A percentile compares a stretch with the other conserved stretches of the same genome.
Conservation (phyloP, 1,284 basidiomycete species). For the Sporisorium scitamineum region DNA sequence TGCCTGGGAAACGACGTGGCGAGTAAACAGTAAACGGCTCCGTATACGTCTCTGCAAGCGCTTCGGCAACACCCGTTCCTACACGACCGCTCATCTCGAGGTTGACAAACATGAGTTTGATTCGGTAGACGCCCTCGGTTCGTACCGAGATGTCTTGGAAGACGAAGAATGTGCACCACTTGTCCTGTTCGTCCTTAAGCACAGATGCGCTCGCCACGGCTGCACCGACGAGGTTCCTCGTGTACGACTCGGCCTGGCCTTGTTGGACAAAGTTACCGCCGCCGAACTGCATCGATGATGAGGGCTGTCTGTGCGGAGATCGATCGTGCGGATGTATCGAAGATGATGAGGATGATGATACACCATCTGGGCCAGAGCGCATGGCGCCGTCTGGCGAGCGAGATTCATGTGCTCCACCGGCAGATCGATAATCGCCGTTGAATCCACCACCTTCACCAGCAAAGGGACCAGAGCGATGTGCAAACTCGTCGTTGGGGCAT, state of each 20-base stretch:
- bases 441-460: constrained; percentile 2
- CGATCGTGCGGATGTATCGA: constrained; percentile 19
- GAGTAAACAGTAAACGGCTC: constrained; percentile 64
- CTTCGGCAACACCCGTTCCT: constrained; percentile 53
- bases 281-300: constrained; percentile 18
- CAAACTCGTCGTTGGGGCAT: constrained; percentile 19
- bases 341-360: constrained; percentile 1
- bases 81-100: constrained; percentile 57
- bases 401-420: constrained; percentile 5
- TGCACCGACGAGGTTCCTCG: constrained; percentile 61
- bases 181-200: constrained; percentile 59
- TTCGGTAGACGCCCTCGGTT: constrained; percentile 61
- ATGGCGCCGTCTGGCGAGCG: constrained; percentile 15
- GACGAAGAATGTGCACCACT: constrained; percentile 63
- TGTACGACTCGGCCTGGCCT: constrained; percentile 52
- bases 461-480: constrained; percentile 19
- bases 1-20: constrained; percentile 61
- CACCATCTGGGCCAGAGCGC: not conserved
- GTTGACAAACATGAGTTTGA: constrained; percentile 62
- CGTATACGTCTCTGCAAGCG: constrained; percentile 61
- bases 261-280: constrained; percentile 24
- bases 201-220: constrained; percentile 63
- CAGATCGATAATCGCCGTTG: constrained; percentile 28
- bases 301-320: constrained; percentile 1
- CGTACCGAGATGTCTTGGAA: constrained; percentile 63